Evolutionary conservation across 345 rosid species (phyloP), one percentile per base, ranked within the genome.

Genomic region (Eucalyptus camaldulensis): DNA sequence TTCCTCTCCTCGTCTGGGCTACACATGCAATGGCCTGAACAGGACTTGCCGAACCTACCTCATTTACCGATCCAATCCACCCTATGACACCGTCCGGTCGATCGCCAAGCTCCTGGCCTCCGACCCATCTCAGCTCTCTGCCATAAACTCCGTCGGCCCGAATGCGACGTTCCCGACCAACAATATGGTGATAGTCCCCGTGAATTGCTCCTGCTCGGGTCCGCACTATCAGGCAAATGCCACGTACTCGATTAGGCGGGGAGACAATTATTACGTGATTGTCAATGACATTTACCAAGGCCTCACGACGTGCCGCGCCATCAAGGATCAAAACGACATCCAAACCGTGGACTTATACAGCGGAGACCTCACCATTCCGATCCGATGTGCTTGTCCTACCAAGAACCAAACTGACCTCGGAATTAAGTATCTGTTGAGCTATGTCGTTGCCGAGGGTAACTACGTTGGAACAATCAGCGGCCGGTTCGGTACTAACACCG

Each of bases 381-480:
- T 93, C 45, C 91, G 96, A 89, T 95, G 96, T 87, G 97, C 95
- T 88, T 96, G 97, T 94, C 97, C 96, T 40, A 93, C 95, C 25
- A 93, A 88, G 87, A 94, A 93, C 86, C 96, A 95, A 56, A 90
- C 90, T 8, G 54, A 69, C 65, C 87, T 24, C 29, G 91, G 94
- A 5, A 87, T 93, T 9, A 90, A 90, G 10, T 95, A 92, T 88
- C 91, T 95, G 3, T 65, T 94, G 87, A 96, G 93, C 92, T 96
- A 94, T 85, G 58, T 89, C 11, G 89, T 93, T 8, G 92, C 87
- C 40, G 40, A 53, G 81, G 93, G 92, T 31, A 93, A 96, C 47
- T 3, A 5, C 0, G 91, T 95, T 19, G 44, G 56, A 6, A 13
- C 67, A 22, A 91, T 95, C 62, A 90, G 94, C 88, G 33, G 60